Percentiles rank a stretch among this genome's conserved stretches.
Evolutionary conservation across 2,329 filamentous ascomycete genomes (phyloP).

Genomic region (Pseudogymnoascus sp.): DNA sequence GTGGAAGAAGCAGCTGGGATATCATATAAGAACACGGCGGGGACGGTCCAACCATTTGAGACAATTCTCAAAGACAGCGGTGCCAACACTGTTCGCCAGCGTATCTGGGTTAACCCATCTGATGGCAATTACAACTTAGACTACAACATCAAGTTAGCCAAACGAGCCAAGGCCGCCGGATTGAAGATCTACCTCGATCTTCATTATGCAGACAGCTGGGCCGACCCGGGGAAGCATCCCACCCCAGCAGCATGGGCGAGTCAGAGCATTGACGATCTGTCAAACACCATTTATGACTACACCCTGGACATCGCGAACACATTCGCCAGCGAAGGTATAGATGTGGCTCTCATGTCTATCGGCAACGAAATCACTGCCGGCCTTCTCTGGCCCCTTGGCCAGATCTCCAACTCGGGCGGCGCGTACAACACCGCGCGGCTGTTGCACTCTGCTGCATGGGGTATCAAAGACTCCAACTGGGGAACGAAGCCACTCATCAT

Average conservation of each 20-base stretch:
- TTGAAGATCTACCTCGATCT: slow-evolving; percentile 52
- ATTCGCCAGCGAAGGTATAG: slow-evolving; percentile 48
- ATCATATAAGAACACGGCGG: slow-evolving; percentile 50
- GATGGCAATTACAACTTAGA: slow-evolving; percentile 59
- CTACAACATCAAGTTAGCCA: slow-evolving; percentile 62
- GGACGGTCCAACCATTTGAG: slow-evolving; percentile 49
- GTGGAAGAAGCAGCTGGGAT: slow-evolving; percentile 55
- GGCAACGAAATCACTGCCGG: slow-evolving; percentile 66
- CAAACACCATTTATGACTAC: slow-evolving; percentile 61
- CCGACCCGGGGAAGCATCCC: slow-evolving; percentile 46
- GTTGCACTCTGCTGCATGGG: slow-evolving; percentile 55
- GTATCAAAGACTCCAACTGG: slow-evolving; percentile 55
- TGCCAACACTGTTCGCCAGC: slow-evolving; percentile 62
- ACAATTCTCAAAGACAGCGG: slow-evolving; percentile 52
- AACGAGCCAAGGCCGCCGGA: slow-evolving; percentile 54
- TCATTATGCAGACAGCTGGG: slow-evolving; percentile 64
- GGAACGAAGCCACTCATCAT: slow-evolving; percentile 56
- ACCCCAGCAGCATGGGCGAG: slow-evolving; percentile 58
- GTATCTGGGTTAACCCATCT: slow-evolving; percentile 62
- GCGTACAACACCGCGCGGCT: slow-evolving; percentile 54
- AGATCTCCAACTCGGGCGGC: slow-evolving; percentile 33
- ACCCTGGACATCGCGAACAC: slow-evolving; percentile 53
- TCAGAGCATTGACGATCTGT: slow-evolving; percentile 44
- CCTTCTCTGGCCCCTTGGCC: slow-evolving; percentile 58
- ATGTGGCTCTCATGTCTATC: slow-evolving; percentile 57